These are phyloP conservation scores for Backusella morwellensis DNA, from an alignment of 192 early-diverging fungal genomes.

Conservation along the genomic window DNA sequence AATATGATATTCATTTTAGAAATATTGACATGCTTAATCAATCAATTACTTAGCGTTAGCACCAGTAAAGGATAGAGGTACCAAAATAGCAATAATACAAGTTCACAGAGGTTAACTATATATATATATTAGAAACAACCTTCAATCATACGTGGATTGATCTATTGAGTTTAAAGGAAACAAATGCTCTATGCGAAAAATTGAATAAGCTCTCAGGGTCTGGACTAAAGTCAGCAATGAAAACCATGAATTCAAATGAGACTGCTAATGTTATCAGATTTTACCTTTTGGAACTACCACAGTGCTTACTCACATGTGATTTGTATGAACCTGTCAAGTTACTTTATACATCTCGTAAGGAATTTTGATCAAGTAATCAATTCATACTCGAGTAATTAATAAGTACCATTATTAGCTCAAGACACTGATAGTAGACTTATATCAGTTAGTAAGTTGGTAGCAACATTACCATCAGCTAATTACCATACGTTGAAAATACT, in stretches of 20 bases:
- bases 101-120: not conserved
- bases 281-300: constrained; percentile 71
- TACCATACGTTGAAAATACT: constrained; percentile 46
- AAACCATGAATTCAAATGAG: constrained; percentile 53
- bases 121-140: constrained; percentile 30
- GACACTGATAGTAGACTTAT: constrained; percentile 28
- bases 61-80: not conserved
- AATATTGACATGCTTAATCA: not conserved
- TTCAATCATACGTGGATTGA: constrained; percentile 60
- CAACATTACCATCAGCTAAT: constrained; percentile 42
- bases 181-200: constrained; percentile 61
- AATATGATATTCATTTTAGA: not conserved
- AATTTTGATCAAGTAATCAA: not conserved
- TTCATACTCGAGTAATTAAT: not conserved
- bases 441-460: constrained; percentile 45
- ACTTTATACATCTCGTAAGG: constrained; percentile 56
- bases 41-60: not conserved
- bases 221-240: constrained; percentile 52
- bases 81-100: not conserved
- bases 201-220: constrained; percentile 52
- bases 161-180: constrained; percentile 46
- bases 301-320: constrained; percentile 64
- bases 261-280: constrained; percentile 58
- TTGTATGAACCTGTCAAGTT: constrained; percentile 67
- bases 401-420: not conserved